Evolutionary conservation across 805 yeast species (phyloP), one percentile per base, ranked within the genome.

Genomic region (Ogataea trehalophila): DNA sequence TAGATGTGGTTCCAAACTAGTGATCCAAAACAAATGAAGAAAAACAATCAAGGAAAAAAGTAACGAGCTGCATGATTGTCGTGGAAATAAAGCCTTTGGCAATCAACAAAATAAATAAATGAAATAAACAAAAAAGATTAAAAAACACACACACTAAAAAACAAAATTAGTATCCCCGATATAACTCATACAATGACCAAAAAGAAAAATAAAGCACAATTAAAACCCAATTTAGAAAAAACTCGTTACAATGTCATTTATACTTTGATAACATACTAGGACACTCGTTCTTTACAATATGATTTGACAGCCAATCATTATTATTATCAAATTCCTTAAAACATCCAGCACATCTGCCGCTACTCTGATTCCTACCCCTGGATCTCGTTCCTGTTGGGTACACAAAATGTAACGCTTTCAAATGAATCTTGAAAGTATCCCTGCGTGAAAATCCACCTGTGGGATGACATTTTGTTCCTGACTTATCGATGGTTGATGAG

Each of bases 401-500:
- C 40, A 72, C 71, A 58, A 79, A 79, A 59, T 79, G 84, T 46
- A 79, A 64, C 8, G 81, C 73, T 55, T 77, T 78, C 44, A 79
- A 67, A 59, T 79, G 84, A 2, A 80, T 79, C 55, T 77, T 77
- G 60, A 75, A 77, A 6, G 84, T 78, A 58, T 79, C 84, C 56
- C 83, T 68, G 57, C 84, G 67, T 6, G 83, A 76, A 55, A 79
- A 79, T 4, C 80, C 81, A 6, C 83, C 84, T 20, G 73, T 75
- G 17, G 80, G 76, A 56, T 78, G 83, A 52, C 84, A 79, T 51
- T 72, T 69, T 44, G 69, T 58, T 2, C 67, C 67, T 15, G 17
- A 6, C 13, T 39, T 39, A n/a, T 39, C 26, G 13, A 39, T 39
- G 14, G 7, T 34, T 35, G 14, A 31, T 8, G 17, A 11, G 13